Conservation (phyloP, 495 filamentous ascomycete genomes). For the Pseudomonodictys pantanalensis region DNA sequence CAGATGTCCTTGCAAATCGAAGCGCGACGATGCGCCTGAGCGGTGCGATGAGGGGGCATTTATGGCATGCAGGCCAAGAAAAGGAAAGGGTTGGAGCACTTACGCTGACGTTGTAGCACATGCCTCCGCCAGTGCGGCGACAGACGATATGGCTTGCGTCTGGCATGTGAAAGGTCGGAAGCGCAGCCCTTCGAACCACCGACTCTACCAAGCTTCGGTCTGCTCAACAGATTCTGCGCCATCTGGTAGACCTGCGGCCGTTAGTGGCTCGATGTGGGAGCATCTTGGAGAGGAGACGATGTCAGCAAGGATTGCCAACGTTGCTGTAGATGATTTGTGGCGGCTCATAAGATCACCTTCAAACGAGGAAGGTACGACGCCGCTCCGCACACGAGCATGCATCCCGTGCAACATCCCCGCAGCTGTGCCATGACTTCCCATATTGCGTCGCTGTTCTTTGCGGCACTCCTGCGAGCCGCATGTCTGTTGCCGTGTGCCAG, state of each 20-base stretch:
- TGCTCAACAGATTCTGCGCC: too few relatives aligned
- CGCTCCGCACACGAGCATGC: too few relatives aligned
- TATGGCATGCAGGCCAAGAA: conserved; percentile 18
- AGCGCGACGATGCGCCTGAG: neutral
- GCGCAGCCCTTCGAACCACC: neutral
- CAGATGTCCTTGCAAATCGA: neutral
- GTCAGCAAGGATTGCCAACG: too few relatives aligned
- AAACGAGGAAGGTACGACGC: too few relatives aligned
- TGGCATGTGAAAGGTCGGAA: conserved; percentile 20
- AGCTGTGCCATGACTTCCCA: neutral
- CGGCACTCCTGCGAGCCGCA: neutral
- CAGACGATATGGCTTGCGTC: neutral
- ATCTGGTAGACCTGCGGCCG: too few relatives aligned
- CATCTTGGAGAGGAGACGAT: too few relatives aligned
- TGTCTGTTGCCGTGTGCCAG: neutral
- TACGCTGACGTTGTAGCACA: conserved; percentile 22
- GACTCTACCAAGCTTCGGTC: too few relatives aligned
- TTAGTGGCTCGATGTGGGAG: too few relatives aligned
- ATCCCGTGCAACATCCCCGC: too few relatives aligned
- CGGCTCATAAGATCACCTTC: too few relatives aligned
- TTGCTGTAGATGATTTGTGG: too few relatives aligned
- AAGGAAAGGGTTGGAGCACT: neutral
- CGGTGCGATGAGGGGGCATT: neutral
- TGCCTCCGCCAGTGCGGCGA: conserved; percentile 4
- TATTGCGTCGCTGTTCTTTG: neutral